A percentile compares a stretch with the other conserved stretches of the same genome.
These are phyloP conservation scores for Detonula confervacea DNA, from an alignment of 352 stramenopile genomes.

Conservation along the genomic window DNA sequence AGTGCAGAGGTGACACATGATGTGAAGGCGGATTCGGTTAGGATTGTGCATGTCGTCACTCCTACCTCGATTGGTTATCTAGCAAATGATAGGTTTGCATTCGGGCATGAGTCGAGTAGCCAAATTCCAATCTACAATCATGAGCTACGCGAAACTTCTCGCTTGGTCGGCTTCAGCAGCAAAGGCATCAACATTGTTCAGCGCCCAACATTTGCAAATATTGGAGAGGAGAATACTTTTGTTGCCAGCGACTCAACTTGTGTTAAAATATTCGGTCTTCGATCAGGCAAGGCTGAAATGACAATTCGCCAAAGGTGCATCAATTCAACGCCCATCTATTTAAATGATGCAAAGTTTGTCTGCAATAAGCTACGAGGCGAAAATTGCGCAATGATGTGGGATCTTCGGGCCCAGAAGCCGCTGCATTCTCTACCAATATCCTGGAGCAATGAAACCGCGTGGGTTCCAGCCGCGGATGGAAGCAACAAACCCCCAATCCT, in stretches of 20 bases:
- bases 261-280: slow-evolving; percentile 26
- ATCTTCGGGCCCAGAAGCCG: background rate
- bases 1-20: slow-evolving; percentile 9
- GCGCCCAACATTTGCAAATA: slow-evolving; percentile 11
- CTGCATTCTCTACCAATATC: too few species aligned
- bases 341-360: background rate
- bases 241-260: background rate
- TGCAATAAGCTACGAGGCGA: background rate
- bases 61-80: slow-evolving; percentile 22
- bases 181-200: slow-evolving; percentile 2
- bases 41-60: slow-evolving; percentile 5
- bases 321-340: slow-evolving; percentile 10
- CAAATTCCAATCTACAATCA: slow-evolving; percentile 9
- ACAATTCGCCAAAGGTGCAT: slow-evolving; percentile 13
- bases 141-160: background rate
- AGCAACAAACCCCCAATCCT: background rate
- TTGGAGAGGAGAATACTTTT: slow-evolving; percentile 15
- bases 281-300: slow-evolving; percentile 5
- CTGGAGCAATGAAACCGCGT: too few species aligned
- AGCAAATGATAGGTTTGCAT: slow-evolving; percentile 1
- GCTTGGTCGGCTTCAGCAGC: slow-evolving; percentile 2
- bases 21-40: slow-evolving; percentile 11
- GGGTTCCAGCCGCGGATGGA: background rate
- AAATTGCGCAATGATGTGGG: background rate
- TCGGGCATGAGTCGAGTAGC: background rate